A percentile compares a stretch with the other conserved stretches of the same genome.
Evolutionary conservation across 371 early-diverging fungal species (phyloP).

Genomic region (Gilbertella persicaria): DNA sequence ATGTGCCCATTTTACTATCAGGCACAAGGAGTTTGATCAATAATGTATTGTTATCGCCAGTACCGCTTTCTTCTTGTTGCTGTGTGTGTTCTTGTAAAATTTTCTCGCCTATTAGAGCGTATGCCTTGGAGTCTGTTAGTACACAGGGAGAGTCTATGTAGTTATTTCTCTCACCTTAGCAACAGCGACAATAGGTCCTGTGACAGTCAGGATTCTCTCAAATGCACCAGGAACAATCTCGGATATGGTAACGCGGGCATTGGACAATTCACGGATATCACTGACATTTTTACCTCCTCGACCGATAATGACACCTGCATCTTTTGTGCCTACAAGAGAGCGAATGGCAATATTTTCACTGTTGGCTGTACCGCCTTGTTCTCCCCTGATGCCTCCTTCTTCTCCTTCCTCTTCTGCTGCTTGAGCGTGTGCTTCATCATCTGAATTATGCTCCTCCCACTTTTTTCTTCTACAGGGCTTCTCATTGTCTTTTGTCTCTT

Average conservation of each 20-base stretch:
- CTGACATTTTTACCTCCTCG: constrained; percentile 80
- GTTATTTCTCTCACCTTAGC: constrained; percentile 57
- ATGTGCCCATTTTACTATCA: constrained; percentile 79
- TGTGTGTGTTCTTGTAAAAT: constrained; percentile 55
- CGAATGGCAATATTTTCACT: constrained; percentile 51
- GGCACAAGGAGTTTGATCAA: constrained; percentile 76
- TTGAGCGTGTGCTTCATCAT: constrained; percentile 9
- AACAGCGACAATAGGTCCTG: constrained; percentile 72
- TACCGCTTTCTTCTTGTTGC: constrained; percentile 21
- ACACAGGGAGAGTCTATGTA: neutral
- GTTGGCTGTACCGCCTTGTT: neutral
- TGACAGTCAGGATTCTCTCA: constrained; percentile 77
- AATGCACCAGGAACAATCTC: constrained; percentile 74
- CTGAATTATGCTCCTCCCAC: constrained; percentile 11
- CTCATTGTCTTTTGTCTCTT: constrained; percentile 7
- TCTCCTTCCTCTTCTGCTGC: neutral
- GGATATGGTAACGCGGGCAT: constrained; percentile 79
- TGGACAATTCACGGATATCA: constrained; percentile 75
- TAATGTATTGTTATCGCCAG: constrained; percentile 31
- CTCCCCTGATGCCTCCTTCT: neutral
- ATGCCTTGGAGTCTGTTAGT: constrained; percentile 50
- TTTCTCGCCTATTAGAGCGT: constrained; percentile 71
- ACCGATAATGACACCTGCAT: constrained; percentile 86
- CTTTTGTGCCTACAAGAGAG: constrained; percentile 78
- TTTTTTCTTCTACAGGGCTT: constrained; percentile 11